Base-by-base conservation (phyloP, 257 asterid genomes). In the Nicotiana undulata region DNA sequence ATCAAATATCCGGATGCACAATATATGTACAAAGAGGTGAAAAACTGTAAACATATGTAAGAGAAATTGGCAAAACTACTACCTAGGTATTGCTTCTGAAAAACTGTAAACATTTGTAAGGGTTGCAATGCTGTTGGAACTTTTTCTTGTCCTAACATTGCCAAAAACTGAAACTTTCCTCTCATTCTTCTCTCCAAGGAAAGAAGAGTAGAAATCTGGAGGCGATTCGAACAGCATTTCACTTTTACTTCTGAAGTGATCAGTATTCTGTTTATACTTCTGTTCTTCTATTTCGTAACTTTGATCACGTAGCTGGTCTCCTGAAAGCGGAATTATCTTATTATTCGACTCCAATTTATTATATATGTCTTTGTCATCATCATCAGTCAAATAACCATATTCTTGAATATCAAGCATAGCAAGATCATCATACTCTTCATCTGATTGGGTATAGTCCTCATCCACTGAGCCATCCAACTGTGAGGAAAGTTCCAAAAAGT, bases 381-480 rank as follows among this genome's bases (percentile, higher is more conserved):
- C 94, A 2, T 89, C 90, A 64, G 89, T 93, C 9, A 88, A 79
- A 18, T 77, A 52, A 82, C 91, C 89, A 56, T 92, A 93, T 22
- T 89, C 91, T 17, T 86, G 88, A 82, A 53, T 40, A 63, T 90
- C 97, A 85, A 84, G 86, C 91, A 92, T 86, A 28, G 98, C 97
- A 72, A 95, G 97, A 84, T 92, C 99, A 51, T 95, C 98, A 63
- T 92, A 93, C 85, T 95, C 98, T 83, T 94, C 99, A 2, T 95
- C 97, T 1, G 98, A 92, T 85, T 92, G 89, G 13, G 93, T 88
- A 24, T 90, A 95, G 77, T 84, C 97, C 82, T 95, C 99, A 17
- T 95, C 98, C 83, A 93, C 99, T 1, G 99, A 95, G 15, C 98
- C 97, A 86, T 92, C 99, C 88, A 89, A 65, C 99, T 93, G 90